Base-by-base conservation (phyloP, 768 basidiomycete genomes). In the Termitomyces sp. region DNA sequence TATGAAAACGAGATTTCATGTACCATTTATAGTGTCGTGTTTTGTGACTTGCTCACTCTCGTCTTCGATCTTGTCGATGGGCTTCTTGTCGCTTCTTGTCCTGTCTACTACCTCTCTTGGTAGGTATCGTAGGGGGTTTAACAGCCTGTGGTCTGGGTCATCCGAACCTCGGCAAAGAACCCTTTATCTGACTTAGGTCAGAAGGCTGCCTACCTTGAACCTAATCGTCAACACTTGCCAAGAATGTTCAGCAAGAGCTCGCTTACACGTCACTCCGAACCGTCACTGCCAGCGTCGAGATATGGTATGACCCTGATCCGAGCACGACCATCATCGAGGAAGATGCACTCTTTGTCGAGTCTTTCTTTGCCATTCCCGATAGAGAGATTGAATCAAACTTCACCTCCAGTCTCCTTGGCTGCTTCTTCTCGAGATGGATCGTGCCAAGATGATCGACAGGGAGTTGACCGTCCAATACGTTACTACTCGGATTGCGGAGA, bases 311-410 rank as follows among this genome's bases (percentile, higher is more conserved):
- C 71, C 97, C 97, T 0, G 88, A 96, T 70, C 90, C 94, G 17
- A 86, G 82, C 7, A 85, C 90, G 0, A 98, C 97, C 34, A 89
- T 96, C 73, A 97, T 99, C 73, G 95, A 96, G 66, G 97, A 98
- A 66, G 97, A 99, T 73, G 79, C 84, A 29, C 86, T 95, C 29
- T 98, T 99, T 71, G 97, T 99, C 60, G 94, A 97, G 69, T 95
- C 95, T 0, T 98, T 98, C 91, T 99, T 98, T 73, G 96, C 96
- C 58, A 98, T 98, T 71, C 97, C 97, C 6, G 97, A 98, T 68
- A 94, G 97, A 71, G 93, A 96, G 54, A 89, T 96, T 61, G 94
- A 96, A 72, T 82, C 85, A 96, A 96, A 70, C 77, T 97, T 2
- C 89, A 94, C 65, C 80, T 94, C 1, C 93, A 96, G 72, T 98